These are phyloP conservation scores for Phytophthora vignae DNA, from an alignment of 352 stramenopile species.

Conservation along the genomic window DNA sequence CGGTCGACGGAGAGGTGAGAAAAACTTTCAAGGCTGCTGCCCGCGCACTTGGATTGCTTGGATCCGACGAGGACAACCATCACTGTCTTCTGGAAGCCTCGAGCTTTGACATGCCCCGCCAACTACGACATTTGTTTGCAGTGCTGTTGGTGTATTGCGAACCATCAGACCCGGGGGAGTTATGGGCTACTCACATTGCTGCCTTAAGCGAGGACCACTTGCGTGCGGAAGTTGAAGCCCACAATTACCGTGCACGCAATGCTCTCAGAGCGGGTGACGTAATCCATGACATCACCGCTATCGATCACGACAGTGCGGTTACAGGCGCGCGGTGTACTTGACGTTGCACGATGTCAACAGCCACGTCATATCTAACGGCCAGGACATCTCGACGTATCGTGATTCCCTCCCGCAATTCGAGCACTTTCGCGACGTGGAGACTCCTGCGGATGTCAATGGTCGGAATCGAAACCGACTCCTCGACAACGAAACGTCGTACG, in stretches of 20 bases:
- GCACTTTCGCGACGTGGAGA: background rate
- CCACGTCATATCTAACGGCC: background rate
- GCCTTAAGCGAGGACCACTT: background rate
- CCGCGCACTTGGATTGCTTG: background rate
- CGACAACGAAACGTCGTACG: background rate
- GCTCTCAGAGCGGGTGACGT: background rate
- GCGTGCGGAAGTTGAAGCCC: background rate
- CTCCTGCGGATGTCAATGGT: background rate
- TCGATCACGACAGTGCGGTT: background rate
- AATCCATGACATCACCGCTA: background rate
- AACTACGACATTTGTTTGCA: slow-evolving; percentile 8
- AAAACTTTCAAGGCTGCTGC: background rate
- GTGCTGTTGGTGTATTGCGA: slow-evolving; percentile 16
- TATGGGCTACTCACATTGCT: background rate
- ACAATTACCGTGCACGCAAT: background rate
- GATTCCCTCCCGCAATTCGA: background rate
- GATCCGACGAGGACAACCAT: slow-evolving; percentile 13
- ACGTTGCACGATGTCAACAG: background rate
- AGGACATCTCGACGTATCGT: background rate
- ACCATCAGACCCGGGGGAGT: background rate
- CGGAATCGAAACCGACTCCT: background rate
- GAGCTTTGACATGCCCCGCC: slow-evolving; percentile 8
- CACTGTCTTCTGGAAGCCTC: slow-evolving; percentile 1
- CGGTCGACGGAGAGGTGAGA: background rate
- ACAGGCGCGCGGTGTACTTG: background rate